These are phyloP conservation scores for Paragyromitra xinjiangensis DNA, from an alignment of 495 filamentous ascomycete genomes.

Conservation along the genomic window DNA sequence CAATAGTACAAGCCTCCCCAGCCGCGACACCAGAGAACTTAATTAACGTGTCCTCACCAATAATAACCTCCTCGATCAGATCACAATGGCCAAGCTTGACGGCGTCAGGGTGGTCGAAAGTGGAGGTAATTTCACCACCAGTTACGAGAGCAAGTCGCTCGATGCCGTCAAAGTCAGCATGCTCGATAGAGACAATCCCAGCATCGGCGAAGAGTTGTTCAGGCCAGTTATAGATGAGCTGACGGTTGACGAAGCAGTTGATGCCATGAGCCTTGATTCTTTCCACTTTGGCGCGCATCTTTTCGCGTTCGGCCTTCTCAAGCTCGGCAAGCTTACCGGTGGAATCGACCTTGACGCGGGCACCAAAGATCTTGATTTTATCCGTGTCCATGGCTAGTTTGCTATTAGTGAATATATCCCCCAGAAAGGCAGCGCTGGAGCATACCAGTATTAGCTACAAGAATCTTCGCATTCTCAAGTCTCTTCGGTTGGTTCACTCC, in stretches of 20 bases:
- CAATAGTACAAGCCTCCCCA: slow-evolving; percentile 94
- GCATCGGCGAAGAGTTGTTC: slow-evolving; percentile 98
- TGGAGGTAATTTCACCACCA: slow-evolving; percentile 95
- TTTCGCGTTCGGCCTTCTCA: slow-evolving; percentile 96
- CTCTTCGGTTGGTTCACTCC: slow-evolving; percentile 98
- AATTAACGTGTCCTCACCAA: slow-evolving; percentile 96
- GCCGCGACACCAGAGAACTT: slow-evolving; percentile 96
- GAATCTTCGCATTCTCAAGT: slow-evolving; percentile 96
- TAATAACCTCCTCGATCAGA: slow-evolving; percentile 95
- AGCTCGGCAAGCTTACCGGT: slow-evolving; percentile 96
- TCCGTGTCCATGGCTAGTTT: slow-evolving; percentile 92
- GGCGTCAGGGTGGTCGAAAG: slow-evolving; percentile 96
- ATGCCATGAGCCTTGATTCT: slow-evolving; percentile 98
- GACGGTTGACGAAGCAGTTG: slow-evolving; percentile 99
- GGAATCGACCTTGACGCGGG: slow-evolving; percentile 90
- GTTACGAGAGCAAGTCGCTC: slow-evolving; percentile 94
- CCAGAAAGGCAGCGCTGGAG: slow-evolving; percentile 1
- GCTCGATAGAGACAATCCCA: slow-evolving; percentile 97
- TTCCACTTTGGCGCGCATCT: slow-evolving; percentile 99
- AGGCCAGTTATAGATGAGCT: slow-evolving; percentile 99
- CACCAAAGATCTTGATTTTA: slow-evolving; percentile 99
- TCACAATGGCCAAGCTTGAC: slow-evolving; percentile 97
- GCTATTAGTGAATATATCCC: slow-evolving; percentile 23
- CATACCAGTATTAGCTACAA: slow-evolving; percentile 84
- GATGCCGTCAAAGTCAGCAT: slow-evolving; percentile 98